Conservation (phyloP, 345 rosid species). For the Rhodomyrtus tomentosa region DNA sequence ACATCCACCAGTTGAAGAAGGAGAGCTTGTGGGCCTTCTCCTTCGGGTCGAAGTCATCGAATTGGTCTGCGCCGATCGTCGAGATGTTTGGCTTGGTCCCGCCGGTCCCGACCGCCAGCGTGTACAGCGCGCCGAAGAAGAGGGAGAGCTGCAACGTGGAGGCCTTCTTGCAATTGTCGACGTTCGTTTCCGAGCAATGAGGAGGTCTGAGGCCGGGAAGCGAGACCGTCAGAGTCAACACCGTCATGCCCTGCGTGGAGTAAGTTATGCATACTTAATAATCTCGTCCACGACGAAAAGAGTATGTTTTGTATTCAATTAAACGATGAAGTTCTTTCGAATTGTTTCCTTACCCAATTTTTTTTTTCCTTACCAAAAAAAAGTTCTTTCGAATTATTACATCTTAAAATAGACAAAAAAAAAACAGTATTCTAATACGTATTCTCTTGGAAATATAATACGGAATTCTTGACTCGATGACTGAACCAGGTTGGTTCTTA, state of each 20-base stretch:
- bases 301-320: not conserved
- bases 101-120: conserved; percentile 65
- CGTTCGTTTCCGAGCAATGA: conserved; percentile 15
- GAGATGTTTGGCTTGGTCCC: conserved; percentile 96
- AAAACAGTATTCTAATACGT: not conserved
- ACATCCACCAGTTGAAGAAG: conserved; percentile 99
- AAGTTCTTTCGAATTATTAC: no score
- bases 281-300: not conserved
- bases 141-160: conserved; percentile 48
- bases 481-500: not conserved
- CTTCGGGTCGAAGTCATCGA: conserved; percentile 66
- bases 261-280: not conserved
- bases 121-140: conserved; percentile 72
- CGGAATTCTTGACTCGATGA: not conserved
- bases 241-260: conserved; percentile 59
- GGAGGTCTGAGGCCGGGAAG: conserved; percentile 60
- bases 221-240: conserved; percentile 64
- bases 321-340: no score
- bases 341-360: no score
- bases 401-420: not conserved
- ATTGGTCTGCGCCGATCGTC: conserved; percentile 87
- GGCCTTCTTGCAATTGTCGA: conserved; percentile 38
- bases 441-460: not conserved
- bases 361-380: no score
- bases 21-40: conserved; percentile 74